Conservation (phyloP, 352 stramenopile species). For the Saprolegnia diclina region DNA sequence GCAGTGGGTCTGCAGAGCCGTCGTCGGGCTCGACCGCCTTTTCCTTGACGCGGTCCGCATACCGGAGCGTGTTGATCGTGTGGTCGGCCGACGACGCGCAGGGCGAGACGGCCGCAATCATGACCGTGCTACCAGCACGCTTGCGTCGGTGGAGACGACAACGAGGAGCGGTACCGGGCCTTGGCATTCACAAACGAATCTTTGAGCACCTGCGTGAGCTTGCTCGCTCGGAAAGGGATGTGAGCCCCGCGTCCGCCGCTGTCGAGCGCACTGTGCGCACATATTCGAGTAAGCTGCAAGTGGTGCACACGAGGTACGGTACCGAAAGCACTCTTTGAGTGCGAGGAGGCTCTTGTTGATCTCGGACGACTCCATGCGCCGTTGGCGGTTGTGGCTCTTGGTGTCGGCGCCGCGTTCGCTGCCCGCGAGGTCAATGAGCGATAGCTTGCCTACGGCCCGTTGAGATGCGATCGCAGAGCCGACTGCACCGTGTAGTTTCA, state of each 20-base stretch:
- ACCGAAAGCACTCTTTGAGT: slow-evolving; percentile 96
- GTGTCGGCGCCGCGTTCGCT: slow-evolving; percentile 95
- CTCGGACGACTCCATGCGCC: slow-evolving; percentile 93
- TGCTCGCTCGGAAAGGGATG: slow-evolving; percentile 94
- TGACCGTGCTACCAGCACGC: slow-evolving; percentile 75
- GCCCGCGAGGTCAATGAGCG: slow-evolving; percentile 95
- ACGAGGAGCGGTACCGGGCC: slow-evolving; percentile 40
- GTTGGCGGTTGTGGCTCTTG: slow-evolving; percentile 88
- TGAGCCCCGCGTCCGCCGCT: slow-evolving; percentile 84
- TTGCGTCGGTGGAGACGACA: not conserved
- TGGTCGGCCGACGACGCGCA: slow-evolving; percentile 92
- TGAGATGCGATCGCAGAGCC: not conserved
- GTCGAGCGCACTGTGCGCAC: slow-evolving; percentile 69
- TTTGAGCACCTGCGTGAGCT: slow-evolving; percentile 97
- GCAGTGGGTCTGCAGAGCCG: slow-evolving; percentile 45
- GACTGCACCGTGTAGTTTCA: slow-evolving; percentile 38
- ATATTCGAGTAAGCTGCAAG: slow-evolving; percentile 16
- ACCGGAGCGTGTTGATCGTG: slow-evolving; percentile 96
- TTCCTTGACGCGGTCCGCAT: slow-evolving; percentile 96
- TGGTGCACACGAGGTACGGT: not conserved
- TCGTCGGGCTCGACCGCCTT: slow-evolving; percentile 74
- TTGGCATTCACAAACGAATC: slow-evolving; percentile 95
- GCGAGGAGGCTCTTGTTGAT: slow-evolving; percentile 97
- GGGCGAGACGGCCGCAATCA: slow-evolving; percentile 94
- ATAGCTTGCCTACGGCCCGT: slow-evolving; percentile 76